A percentile compares a stretch with the other conserved stretches of the same genome.
phyloP scores from a whole-genome alignment of 805 yeast species.

The Starmerella bacillaris region DNA sequence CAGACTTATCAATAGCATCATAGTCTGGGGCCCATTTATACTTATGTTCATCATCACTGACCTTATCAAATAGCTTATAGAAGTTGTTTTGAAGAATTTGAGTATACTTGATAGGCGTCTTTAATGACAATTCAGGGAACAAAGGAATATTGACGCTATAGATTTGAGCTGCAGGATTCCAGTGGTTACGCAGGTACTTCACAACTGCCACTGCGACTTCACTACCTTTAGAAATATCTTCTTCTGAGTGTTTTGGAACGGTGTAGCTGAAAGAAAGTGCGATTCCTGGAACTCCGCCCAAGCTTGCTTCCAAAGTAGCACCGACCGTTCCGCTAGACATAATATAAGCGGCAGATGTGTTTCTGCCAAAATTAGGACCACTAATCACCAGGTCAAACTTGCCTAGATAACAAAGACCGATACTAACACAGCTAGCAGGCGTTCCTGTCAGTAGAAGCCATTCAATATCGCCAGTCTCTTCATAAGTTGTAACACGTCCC shows the following conservation, averaged over 20 bases:
- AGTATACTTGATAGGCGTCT: slow-evolving; percentile 50
- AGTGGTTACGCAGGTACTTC: slow-evolving; percentile 36
- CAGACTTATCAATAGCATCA: slow-evolving; percentile 40
- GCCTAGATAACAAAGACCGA: slow-evolving; percentile 58
- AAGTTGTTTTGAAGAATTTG: slow-evolving; percentile 72
- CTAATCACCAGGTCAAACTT: slow-evolving; percentile 70
- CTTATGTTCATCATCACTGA: slow-evolving; percentile 1
- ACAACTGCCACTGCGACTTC: slow-evolving; percentile 46
- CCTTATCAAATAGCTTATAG: slow-evolving; percentile 40
- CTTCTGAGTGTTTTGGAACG: slow-evolving; percentile 31
- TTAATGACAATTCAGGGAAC: slow-evolving; percentile 32
- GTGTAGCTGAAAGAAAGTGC: slow-evolving; percentile 78
- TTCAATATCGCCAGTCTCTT: slow-evolving; percentile 21
- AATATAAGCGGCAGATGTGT: slow-evolving; percentile 73
- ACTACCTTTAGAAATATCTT: slow-evolving; percentile 45
- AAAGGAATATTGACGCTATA: slow-evolving; percentile 78
- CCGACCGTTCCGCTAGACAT: slow-evolving; percentile 91
- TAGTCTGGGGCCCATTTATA: slow-evolving; percentile 80
- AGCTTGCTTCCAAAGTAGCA: slow-evolving; percentile 86
- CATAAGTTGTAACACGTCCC: slow-evolving; percentile 28
- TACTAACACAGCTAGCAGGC: slow-evolving; percentile 88
- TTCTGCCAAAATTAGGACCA: slow-evolving; percentile 93
- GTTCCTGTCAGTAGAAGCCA: slow-evolving; percentile 86
- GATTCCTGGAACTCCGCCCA: slow-evolving; percentile 43
- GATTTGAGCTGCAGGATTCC: slow-evolving; percentile 46